Base-by-base conservation (phyloP, 2,329 filamentous ascomycete genomes). In the Trichoderma harzianum region DNA sequence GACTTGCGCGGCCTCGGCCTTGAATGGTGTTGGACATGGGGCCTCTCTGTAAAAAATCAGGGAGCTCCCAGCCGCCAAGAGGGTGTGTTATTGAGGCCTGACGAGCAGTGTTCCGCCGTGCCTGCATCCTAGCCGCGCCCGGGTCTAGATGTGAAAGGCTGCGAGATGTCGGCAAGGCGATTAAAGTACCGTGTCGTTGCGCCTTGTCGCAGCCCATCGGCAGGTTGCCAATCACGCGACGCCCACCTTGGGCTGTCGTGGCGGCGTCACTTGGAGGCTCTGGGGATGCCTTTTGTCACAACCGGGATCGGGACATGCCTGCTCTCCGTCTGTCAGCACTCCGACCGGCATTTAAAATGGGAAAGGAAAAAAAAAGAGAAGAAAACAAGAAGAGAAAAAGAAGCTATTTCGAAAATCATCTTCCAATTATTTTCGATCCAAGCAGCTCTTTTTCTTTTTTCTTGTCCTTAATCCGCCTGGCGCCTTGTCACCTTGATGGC, bases 41-140 rank as follows among this genome's bases (percentile, higher is more conserved):
- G 32, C 69, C 71, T 58, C 62, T 73, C 72, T 73, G 72, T 73
- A 73, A 73, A 47, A 62, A 21, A 30, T 71, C 72, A 73, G 72
- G 68, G 72, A 73, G 72, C 34, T 39, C 36, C 34, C 34, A 43
- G 68, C 53, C 62, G 69, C 68, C 53, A 63, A 63, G 72, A 53
- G 55, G 57, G 47, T 62, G 67, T 53, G 67, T 26, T 53, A 26
- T 67, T 62, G 68, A 58, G 43, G 26, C 36, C 21, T 47, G 55
- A 57, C 55, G 66, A 39, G 51, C 66, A 65, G 66, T 58, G 39
- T 43, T 67, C 64, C 67, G 57, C 55, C 60, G 61, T 70, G 66
- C 55, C 65, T 66, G 65, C 65, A 69, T 69, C 64, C 60, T 51
- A 69, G 66, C 71, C 57, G 53, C 70, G 39, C 60, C 55, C 24